These are phyloP conservation scores for Phyllachora maydis DNA, from an alignment of 2,329 filamentous ascomycete genomes.

Conservation along the genomic window DNA sequence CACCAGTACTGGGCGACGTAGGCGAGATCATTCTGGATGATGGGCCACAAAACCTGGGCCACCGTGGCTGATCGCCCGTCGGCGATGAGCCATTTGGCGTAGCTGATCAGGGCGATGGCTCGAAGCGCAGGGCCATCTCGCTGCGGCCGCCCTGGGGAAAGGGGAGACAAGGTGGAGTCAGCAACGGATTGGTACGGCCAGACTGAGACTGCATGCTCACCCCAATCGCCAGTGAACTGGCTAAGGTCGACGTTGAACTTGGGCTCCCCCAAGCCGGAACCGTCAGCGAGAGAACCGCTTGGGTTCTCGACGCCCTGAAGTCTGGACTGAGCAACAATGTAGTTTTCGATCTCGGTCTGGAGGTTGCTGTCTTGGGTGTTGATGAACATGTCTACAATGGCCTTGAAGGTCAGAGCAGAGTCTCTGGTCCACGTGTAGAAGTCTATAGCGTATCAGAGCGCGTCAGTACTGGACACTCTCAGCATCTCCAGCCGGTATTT, in stretches of 20 bases:
- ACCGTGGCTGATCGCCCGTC: constrained; percentile 42
- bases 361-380: constrained; percentile 35
- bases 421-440: constrained; percentile 68
- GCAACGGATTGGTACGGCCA: no score
- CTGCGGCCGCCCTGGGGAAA: constrained; percentile 56
- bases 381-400: constrained; percentile 42
- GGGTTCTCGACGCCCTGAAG: constrained; percentile 50
- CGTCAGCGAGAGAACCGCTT: constrained; percentile 34
- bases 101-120: constrained; percentile 51
- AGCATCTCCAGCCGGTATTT: no score
- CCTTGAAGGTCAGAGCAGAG: constrained; percentile 48
- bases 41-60: constrained; percentile 41
- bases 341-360: constrained; percentile 43
- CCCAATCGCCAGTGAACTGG: constrained; percentile 49
- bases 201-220: no score
- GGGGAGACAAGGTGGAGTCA: no score
- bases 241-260: constrained; percentile 49
- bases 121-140: constrained; percentile 61
- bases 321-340: constrained; percentile 43
- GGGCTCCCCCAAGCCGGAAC: constrained; percentile 43
- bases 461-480: no score
- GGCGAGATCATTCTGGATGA: constrained; percentile 54
- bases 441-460: constrained; percentile 33
- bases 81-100: constrained; percentile 49
- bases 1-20: constrained; percentile 57